phyloP scores from a whole-genome alignment of 2,329 filamentous ascomycete species.

The Boeremia exigua region DNA sequence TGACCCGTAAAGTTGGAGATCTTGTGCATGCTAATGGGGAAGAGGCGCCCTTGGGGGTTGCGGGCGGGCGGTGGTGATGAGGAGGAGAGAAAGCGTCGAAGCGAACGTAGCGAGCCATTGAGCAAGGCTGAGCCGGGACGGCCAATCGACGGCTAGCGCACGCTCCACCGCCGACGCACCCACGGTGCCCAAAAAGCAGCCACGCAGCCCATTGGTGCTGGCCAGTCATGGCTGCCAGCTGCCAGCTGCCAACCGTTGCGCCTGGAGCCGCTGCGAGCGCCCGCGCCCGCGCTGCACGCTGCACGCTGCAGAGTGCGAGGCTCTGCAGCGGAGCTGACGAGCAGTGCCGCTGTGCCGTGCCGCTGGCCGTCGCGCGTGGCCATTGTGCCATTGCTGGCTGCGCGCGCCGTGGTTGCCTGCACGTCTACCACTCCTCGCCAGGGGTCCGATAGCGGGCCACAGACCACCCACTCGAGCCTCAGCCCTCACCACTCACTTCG shows the following conservation, averaged over 20 bases:
- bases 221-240: neutral
- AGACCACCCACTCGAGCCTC: constrained; percentile 5
- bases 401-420: constrained; percentile 8
- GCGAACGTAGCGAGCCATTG: constrained; percentile 19
- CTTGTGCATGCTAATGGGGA: constrained; percentile 64
- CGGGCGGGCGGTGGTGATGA: constrained; percentile 29
- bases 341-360: too few species aligned
- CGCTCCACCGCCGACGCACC: constrained; percentile 1
- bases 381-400: constrained; percentile 13
- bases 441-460: neutral
- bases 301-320: neutral
- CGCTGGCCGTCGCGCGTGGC: neutral
- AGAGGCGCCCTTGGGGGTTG: constrained; percentile 38
- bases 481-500: neutral
- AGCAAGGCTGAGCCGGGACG: constrained; percentile 24
- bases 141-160: constrained; percentile 14
- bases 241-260: neutral
- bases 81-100: constrained; percentile 29
- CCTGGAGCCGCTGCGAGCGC: neutral
- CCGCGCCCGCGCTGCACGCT: too few species aligned
- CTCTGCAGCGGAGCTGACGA: neutral
- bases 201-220: constrained; percentile 2
- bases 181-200: constrained; percentile 12
- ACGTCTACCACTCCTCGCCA: constrained; percentile 2
- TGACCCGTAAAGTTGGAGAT: constrained; percentile 71